Percentiles rank a stretch among this genome's conserved stretches.
These are phyloP conservation scores for Drechslerella coelobrocha DNA, from an alignment of 2,329 filamentous ascomycete genomes.

Conservation along the genomic window DNA sequence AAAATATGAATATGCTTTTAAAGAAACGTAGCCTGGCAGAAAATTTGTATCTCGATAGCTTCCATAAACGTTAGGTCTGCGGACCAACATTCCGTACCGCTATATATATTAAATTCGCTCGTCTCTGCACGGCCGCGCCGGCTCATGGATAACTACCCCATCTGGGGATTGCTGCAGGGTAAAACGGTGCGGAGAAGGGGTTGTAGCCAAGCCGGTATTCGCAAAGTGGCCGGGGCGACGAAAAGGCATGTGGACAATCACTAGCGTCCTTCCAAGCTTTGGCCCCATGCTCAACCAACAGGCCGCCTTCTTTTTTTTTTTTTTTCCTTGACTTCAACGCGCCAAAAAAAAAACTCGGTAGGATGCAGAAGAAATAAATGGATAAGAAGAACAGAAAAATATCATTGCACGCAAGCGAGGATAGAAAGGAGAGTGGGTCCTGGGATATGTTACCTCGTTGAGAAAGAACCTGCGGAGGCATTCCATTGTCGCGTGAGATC, in stretches of 20 bases:
- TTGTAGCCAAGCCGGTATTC: slow-evolving; percentile 27
- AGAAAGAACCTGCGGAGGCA: slow-evolving; percentile 24
- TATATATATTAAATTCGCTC: slow-evolving; percentile 49
- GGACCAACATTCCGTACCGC: slow-evolving; percentile 27
- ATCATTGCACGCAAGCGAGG: too few species aligned
- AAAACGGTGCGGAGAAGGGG: slow-evolving; percentile 46
- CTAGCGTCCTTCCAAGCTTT: slow-evolving; percentile 27
- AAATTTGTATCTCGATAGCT: slow-evolving; percentile 4
- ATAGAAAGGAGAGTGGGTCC: slow-evolving; percentile 2
- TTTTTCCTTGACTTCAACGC: too few species aligned
- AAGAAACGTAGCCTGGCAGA: neutral
- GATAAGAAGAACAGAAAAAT: too few species aligned
- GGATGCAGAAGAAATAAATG: too few species aligned
- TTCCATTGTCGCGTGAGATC: slow-evolving; percentile 46
- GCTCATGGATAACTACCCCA: slow-evolving; percentile 40
- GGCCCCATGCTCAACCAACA: slow-evolving; percentile 27
- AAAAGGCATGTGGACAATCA: slow-evolving; percentile 34
- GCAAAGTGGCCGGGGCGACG: slow-evolving; percentile 42
- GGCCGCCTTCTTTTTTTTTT: slow-evolving; percentile 15
- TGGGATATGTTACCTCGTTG: slow-evolving; percentile 44
- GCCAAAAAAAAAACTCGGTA: too few species aligned
- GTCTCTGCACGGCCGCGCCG: slow-evolving; percentile 26
- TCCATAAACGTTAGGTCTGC: slow-evolving; percentile 22
- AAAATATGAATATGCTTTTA: neutral
- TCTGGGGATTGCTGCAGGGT: slow-evolving; percentile 34